Evolutionary conservation across 306 rosid genomes (phyloP).

Genomic region (Dalbergia cultrata): DNA sequence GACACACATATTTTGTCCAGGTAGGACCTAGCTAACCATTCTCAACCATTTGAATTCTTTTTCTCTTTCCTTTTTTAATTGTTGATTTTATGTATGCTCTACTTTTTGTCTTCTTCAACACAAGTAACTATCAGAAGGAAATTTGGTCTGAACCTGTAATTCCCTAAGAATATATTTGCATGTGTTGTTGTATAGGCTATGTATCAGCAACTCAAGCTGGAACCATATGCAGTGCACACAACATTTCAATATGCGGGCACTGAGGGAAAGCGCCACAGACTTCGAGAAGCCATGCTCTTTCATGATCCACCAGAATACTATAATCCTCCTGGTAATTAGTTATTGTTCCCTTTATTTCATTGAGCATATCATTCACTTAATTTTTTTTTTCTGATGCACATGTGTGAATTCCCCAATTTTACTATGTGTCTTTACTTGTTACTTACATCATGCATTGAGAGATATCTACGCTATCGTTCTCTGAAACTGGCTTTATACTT

Average conservation of each 20-base stretch:
- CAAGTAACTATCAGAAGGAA: constrained; percentile 30
- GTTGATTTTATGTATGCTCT: constrained; percentile 11
- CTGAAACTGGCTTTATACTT: constrained; percentile 16
- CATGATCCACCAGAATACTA: constrained; percentile 89
- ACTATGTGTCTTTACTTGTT: constrained; percentile 20
- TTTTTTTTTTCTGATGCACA: background rate
- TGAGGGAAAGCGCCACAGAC: constrained; percentile 94
- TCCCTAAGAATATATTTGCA: constrained; percentile 40
- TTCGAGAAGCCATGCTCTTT: constrained; percentile 95
- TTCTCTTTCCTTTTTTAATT: background rate
- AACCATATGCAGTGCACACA: constrained; percentile 96
- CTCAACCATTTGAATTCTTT: constrained; percentile 3
- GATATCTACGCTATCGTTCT: constrained; percentile 26
- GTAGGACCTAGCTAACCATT: constrained; percentile 52
- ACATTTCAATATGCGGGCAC: constrained; percentile 95
- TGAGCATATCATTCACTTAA: constrained; percentile 29
- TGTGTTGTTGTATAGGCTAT: constrained; percentile 67
- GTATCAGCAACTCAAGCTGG: constrained; percentile 85
- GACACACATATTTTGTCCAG: constrained; percentile 99
- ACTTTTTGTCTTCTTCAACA: constrained; percentile 33
- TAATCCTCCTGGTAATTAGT: constrained; percentile 74
- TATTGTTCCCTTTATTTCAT: constrained; percentile 30
- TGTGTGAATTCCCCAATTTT: constrained; percentile 14
- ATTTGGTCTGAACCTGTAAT: constrained; percentile 26
- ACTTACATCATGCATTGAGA: constrained; percentile 12